These are phyloP conservation scores for Pythium aristosporum DNA, from an alignment of 352 stramenopile species.

Conservation along the genomic window DNA sequence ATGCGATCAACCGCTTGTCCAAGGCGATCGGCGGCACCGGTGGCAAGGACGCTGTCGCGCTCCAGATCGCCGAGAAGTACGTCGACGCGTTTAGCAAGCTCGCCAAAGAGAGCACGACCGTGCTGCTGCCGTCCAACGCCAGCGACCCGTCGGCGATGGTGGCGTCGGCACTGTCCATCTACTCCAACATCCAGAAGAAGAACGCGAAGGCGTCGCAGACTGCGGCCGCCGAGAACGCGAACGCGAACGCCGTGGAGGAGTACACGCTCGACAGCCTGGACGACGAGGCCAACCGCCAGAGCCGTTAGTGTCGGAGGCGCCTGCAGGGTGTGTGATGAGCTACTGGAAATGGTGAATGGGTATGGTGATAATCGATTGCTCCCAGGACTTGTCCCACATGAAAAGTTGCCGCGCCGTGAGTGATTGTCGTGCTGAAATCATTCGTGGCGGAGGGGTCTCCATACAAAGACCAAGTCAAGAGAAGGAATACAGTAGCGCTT, in stretches of 20 bases:
- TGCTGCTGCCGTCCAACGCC: slow-evolving; percentile 76
- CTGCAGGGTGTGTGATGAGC: neutral
- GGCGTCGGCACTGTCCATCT: slow-evolving; percentile 87
- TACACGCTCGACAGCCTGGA: slow-evolving; percentile 73
- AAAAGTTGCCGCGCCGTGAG: slow-evolving; percentile 7
- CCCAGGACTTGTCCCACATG: neutral
- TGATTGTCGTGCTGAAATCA: slow-evolving; percentile 19
- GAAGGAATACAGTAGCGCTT: too few relatives aligned
- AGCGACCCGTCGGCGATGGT: slow-evolving; percentile 90
- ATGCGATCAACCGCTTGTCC: slow-evolving; percentile 78
- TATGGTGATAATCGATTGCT: slow-evolving; percentile 8
- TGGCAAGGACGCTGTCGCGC: slow-evolving; percentile 77
- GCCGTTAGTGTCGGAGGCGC: neutral
- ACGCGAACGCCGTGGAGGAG: slow-evolving; percentile 29
- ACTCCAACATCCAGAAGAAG: slow-evolving; percentile 86
- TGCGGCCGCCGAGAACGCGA: slow-evolving; percentile 11
- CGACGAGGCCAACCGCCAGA: slow-evolving; percentile 11
- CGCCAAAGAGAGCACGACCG: slow-evolving; percentile 88
- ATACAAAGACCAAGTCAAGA: slow-evolving; percentile 20
- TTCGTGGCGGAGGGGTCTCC: neutral
- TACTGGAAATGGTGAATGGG: neutral
- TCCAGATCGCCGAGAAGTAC: slow-evolving; percentile 91
- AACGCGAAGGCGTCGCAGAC: slow-evolving; percentile 32
- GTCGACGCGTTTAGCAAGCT: slow-evolving; percentile 90
- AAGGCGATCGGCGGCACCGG: slow-evolving; percentile 61